Evolutionary conservation across 2,329 filamentous ascomycete species (phyloP).

Genomic region (Sclerotinia minor): DNA sequence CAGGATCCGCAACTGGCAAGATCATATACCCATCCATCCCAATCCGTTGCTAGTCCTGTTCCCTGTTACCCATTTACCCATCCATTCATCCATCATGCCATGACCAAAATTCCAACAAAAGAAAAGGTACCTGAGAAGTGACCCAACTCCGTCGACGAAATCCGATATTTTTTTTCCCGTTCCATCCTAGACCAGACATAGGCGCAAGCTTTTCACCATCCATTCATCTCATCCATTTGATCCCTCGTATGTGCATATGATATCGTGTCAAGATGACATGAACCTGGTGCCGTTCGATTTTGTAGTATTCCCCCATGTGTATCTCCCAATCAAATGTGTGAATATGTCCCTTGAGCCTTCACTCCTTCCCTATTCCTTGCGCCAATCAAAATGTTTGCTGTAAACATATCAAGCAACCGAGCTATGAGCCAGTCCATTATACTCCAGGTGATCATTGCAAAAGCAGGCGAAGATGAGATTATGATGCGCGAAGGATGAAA

Average conservation of each 20-base stretch:
- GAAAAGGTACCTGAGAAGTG: neutral
- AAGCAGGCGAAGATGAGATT: neutral
- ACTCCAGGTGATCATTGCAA: conserved; percentile 10
- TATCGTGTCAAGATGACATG: neutral
- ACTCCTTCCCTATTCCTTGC: conserved; percentile 12
- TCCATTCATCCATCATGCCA: conserved; percentile 17
- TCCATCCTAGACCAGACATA: conserved; percentile 20
- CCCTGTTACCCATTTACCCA: conserved; percentile 11
- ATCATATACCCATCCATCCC: conserved; percentile 19
- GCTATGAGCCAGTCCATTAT: conserved; percentile 17
- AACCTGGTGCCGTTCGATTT: conserved; percentile 9
- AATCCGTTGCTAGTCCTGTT: neutral
- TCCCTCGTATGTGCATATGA: neutral
- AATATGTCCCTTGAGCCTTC: conserved; percentile 10
- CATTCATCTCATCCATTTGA: conserved; percentile 3
- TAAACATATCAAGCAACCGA: conserved; percentile 6
- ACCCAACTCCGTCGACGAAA: conserved; percentile 15
- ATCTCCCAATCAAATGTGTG: conserved; percentile 8
- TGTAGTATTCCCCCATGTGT: conserved; percentile 16
- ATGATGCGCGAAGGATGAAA: conserved; percentile 7
- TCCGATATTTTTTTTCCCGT: conserved; percentile 6
- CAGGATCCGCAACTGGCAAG: conserved; percentile 18
- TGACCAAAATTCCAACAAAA: neutral
- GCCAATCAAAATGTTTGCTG: conserved; percentile 8
- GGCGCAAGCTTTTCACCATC: conserved; percentile 18